phyloP scores from a whole-genome alignment of 371 early-diverging fungal species.

The Circinella minor region DNA sequence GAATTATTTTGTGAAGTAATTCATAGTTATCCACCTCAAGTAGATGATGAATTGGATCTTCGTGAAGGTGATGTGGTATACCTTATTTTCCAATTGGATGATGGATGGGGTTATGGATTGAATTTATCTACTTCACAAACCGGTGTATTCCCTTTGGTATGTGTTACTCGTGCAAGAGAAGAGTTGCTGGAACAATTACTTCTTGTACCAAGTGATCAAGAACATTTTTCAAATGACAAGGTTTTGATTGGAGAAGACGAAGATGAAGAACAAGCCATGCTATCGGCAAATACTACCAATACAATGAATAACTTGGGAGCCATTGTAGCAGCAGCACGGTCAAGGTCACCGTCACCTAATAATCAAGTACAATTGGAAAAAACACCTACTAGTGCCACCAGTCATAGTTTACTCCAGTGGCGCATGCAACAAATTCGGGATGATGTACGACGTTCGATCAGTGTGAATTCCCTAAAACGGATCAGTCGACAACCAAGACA shows the following conservation, averaged over 20 bases:
- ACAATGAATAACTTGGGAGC: background rate
- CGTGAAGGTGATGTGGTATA: conserved; percentile 64
- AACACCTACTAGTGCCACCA: background rate
- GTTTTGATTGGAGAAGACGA: conserved; percentile 20
- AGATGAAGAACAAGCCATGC: conserved; percentile 15
- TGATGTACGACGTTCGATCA: conserved; percentile 21
- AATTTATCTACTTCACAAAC: conserved; percentile 61
- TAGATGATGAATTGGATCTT: conserved; percentile 68
- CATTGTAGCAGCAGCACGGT: background rate
- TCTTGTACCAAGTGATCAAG: background rate
- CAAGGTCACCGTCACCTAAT: background rate
- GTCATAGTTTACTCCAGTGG: background rate
- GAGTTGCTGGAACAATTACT: conserved; percentile 37
- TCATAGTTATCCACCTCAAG: conserved; percentile 51
- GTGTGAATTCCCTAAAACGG: conserved; percentile 14
- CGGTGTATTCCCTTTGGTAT: conserved; percentile 73
- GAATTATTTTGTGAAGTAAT: conserved; percentile 35
- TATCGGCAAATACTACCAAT: background rate
- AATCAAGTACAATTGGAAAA: background rate
- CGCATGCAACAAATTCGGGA: conserved; percentile 23
- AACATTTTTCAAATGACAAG: conserved; percentile 11
- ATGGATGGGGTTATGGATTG: conserved; percentile 74
- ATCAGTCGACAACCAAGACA: conserved; percentile 15
- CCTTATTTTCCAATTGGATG: conserved; percentile 58
- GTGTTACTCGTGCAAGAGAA: conserved; percentile 45